Base-by-base conservation (phyloP, 148 eudicot species). In the Spergularia marina region DNA sequence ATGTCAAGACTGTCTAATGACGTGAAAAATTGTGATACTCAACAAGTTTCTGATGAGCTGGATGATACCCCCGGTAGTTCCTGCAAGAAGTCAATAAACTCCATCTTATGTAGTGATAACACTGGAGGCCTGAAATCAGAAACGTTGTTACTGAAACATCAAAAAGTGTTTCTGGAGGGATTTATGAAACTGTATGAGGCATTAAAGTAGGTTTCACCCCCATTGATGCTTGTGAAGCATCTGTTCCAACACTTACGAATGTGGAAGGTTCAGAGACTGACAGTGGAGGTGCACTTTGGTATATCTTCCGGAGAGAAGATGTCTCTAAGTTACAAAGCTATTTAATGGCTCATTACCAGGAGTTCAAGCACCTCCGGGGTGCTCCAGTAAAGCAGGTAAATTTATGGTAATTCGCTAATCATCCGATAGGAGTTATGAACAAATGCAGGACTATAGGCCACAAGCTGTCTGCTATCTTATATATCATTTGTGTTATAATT, bases 251-350 rank as follows among this genome's bases (percentile, higher is more conserved):
- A 30, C 34, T 21, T 56, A 56, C 20, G 17, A 21, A 56, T 16
- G 60, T n/a, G 20, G 10, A 56, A 17, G 60, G 18, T 56, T 72
- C 74, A 55, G 81, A 79, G 61, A 17, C 25, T 53, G 18, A 4
- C 0, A 69, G 81, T 53, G 89, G 85, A 58, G 97, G 93, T 74
- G 97, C 93, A 65, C 71, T 91, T 30, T 30, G 34, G 34, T 1
- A 30, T 30, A 30, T 30, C 34, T 30, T 30, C 34, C 34, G 34
- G 34, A 79, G 93, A 69, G 73, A 89, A 81, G 91, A 91, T 82
- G 86, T 83, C 40, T 84, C 83, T 44, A 84, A 86, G 83, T 86
- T 91, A 59, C 82, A 86, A 76, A 89, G 89, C 49, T 91, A 85
- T 77, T 87, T 89, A 49, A 72, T 70, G 55, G 84, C 79, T 71